phyloP scores from a whole-genome alignment of 139 green algal genomes.

The Coccomyxa sp. region DNA sequence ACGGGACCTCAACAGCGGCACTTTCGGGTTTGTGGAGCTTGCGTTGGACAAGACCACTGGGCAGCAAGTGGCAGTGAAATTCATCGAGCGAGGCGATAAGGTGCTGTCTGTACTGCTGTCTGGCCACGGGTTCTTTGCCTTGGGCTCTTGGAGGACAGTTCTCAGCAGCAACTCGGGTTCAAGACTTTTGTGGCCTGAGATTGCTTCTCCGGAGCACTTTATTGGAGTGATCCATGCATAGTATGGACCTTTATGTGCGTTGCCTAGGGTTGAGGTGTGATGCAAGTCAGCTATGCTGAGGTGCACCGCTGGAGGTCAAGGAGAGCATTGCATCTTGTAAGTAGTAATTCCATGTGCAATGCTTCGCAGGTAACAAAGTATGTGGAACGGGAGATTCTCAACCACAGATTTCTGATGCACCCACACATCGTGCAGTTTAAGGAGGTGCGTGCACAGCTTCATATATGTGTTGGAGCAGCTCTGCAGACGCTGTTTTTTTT shows the following conservation, averaged over 20 bases:
- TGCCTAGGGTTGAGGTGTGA: not conserved
- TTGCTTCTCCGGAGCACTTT: not conserved
- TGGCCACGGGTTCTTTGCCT: not conserved
- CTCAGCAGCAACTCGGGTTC: not conserved
- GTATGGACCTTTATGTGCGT: not conserved
- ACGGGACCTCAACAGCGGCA: constrained; percentile 31
- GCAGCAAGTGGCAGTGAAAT: constrained; percentile 46
- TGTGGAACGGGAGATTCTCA: constrained; percentile 96
- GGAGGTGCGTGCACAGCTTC: constrained; percentile 55
- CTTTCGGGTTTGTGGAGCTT: constrained; percentile 36
- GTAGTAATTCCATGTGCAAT: not conserved
- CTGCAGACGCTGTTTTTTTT: not conserved
- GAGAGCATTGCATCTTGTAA: not conserved
- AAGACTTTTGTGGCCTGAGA: not conserved
- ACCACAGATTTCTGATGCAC: constrained; percentile 90
- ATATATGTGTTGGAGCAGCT: not conserved
- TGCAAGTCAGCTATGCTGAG: not conserved
- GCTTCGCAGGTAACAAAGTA: constrained; percentile 86
- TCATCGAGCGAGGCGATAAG: constrained; percentile 76
- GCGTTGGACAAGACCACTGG: constrained; percentile 25
- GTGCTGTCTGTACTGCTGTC: constrained; percentile 12
- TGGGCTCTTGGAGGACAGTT: not conserved
- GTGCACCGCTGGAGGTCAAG: not conserved
- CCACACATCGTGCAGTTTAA: constrained; percentile 96
- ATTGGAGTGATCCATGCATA: not conserved